Evolutionary conservation across 2,329 filamentous ascomycete species (phyloP).

Genomic region (Thielaviopsis populi): DNA sequence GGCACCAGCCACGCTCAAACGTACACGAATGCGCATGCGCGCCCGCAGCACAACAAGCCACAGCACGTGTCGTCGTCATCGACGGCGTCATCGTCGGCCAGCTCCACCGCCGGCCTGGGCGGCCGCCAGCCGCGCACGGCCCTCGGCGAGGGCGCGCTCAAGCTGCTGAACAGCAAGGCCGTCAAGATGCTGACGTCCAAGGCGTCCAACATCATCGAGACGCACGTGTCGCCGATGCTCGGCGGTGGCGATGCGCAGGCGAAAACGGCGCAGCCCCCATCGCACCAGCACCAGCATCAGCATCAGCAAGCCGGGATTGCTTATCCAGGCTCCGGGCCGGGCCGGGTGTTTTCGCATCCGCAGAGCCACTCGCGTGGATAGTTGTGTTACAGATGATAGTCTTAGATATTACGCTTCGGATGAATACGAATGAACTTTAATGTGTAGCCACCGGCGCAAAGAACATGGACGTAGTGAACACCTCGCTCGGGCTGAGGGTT

Average conservation of each 20-base stretch:
- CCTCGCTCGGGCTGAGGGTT: background rate
- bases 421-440: background rate
- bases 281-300: background rate
- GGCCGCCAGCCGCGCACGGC: slow-evolving; percentile 1
- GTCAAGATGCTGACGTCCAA: slow-evolving; percentile 18
- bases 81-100: background rate
- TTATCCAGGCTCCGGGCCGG: background rate
- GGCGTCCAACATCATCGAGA: slow-evolving; percentile 19
- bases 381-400: background rate
- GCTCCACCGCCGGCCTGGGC: background rate
- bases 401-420: background rate
- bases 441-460: no score
- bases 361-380: background rate
- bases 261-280: slow-evolving; percentile 6
- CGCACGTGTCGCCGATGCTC: slow-evolving; percentile 19
- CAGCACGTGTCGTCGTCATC: background rate
- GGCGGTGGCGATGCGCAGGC: slow-evolving; percentile 9
- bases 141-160: background rate
- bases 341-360: background rate
- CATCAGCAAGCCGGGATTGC: background rate
- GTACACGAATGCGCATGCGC: background rate
- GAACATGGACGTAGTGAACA: no score
- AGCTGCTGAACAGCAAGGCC: slow-evolving; percentile 18
- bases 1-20: background rate
- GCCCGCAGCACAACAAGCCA: background rate